A percentile compares a stretch with the other conserved stretches of the same genome.
These are phyloP conservation scores for Penicillium sp. DNA, from an alignment of 2,329 filamentous ascomycete species.

Conservation along the genomic window DNA sequence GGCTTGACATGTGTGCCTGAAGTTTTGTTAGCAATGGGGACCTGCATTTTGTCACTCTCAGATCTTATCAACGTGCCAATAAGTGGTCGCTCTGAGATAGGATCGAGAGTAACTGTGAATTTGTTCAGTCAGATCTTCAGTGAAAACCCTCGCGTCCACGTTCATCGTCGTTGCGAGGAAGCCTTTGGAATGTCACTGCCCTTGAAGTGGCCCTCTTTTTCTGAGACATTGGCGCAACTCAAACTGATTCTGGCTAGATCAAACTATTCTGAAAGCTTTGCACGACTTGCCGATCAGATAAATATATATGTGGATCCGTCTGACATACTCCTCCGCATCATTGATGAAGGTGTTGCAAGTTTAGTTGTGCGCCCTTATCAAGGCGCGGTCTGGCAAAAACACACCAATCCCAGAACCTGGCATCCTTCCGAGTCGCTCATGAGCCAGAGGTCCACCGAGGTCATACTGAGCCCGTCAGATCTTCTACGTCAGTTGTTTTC, in stretches of 20 bases:
- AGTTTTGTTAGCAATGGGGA: too few species aligned
- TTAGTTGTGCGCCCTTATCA: background rate
- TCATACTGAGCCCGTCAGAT: background rate
- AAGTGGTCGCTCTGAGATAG: background rate
- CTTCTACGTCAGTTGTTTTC: background rate
- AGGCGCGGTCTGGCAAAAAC: background rate
- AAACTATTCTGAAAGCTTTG: background rate
- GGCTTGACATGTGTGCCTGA: too few species aligned
- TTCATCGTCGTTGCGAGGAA: background rate
- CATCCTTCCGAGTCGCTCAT: too few species aligned
- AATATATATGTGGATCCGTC: background rate
- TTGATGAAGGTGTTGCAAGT: background rate
- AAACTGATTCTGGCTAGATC: too few species aligned
- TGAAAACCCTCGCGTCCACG: background rate
- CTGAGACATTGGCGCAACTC: background rate
- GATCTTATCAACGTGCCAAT: background rate
- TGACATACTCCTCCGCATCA: too few species aligned
- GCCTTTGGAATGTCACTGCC: background rate
- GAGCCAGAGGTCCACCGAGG: too few species aligned
- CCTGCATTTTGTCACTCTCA: too few species aligned
- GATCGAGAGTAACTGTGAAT: background rate
- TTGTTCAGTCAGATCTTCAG: background rate
- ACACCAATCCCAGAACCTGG: background rate
- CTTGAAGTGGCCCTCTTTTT: background rate
- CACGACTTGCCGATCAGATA: background rate